Percentiles rank a stretch among this genome's conserved stretches.
phyloP scores from a whole-genome alignment of 2,329 filamentous ascomycete genomes.

The Epichloe baconii region DNA sequence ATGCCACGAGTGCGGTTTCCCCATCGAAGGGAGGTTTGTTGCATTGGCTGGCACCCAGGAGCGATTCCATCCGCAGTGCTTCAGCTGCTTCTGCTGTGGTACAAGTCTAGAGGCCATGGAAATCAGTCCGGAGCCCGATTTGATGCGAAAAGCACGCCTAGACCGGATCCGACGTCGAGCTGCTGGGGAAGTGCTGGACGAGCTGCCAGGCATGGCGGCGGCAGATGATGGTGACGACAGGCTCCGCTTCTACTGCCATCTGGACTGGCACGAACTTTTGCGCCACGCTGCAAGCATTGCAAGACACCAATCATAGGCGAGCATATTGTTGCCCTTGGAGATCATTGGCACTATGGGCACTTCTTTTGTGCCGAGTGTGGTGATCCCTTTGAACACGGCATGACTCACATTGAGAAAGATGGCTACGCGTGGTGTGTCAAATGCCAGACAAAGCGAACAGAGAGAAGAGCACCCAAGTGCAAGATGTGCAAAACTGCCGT shows the following conservation, averaged over 20 bases:
- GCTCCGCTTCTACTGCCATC: constrained; percentile 84
- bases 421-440: constrained; percentile 93
- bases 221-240: constrained; percentile 60
- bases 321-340: constrained; percentile 82
- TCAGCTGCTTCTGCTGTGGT: constrained; percentile 76
- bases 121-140: constrained; percentile 83
- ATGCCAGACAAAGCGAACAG: constrained; percentile 86
- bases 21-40: constrained; percentile 84
- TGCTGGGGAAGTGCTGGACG: constrained; percentile 44
- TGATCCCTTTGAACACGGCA: constrained; percentile 70
- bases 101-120: constrained; percentile 88
- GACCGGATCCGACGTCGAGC: constrained; percentile 55
- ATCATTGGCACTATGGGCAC: constrained; percentile 95
- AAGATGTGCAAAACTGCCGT: constrained; percentile 73
- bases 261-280: constrained; percentile 95
- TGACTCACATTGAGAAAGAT: constrained; percentile 79
- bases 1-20: constrained; percentile 71
- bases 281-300: constrained; percentile 88
- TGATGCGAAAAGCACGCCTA: constrained; percentile 56
- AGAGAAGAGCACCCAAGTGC: constrained; percentile 79
- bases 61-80: constrained; percentile 89
- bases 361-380: constrained; percentile 99
- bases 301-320: constrained; percentile 93
- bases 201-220: constrained; percentile 49
- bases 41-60: constrained; percentile 58